A percentile compares a stretch with the other conserved stretches of the same genome.
phyloP scores from a whole-genome alignment of 2,329 filamentous ascomycete species.

The Trichoderma koningii region DNA sequence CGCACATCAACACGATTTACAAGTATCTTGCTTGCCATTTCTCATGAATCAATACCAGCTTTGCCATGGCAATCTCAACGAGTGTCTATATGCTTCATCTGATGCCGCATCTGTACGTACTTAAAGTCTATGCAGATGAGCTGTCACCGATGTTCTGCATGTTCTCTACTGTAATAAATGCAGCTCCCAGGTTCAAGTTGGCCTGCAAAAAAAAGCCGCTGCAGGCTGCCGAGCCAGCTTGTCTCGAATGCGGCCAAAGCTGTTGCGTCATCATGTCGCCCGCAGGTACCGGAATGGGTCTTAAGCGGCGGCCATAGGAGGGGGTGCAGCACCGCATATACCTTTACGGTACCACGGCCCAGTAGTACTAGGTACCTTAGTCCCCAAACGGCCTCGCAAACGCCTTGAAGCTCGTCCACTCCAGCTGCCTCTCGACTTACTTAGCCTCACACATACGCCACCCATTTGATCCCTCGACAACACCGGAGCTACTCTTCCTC shows the following conservation, averaged over 20 bases:
- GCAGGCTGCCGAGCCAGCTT: neutral
- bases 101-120: too few relatives aligned
- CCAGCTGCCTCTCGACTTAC: slow-evolving; percentile 18
- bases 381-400: neutral
- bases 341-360: neutral
- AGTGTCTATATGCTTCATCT: too few relatives aligned
- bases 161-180: neutral
- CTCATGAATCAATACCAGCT: too few relatives aligned
- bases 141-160: too few relatives aligned
- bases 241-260: slow-evolving; percentile 2
- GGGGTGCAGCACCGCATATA: neutral
- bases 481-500: neutral
- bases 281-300: neutral
- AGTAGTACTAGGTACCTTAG: too few relatives aligned
- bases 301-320: neutral
- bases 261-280: slow-evolving; percentile 23
- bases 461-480: neutral
- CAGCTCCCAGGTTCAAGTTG: neutral
- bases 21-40: too few relatives aligned
- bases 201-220: neutral
- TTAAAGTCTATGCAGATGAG: too few relatives aligned
- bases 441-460: slow-evolving; percentile 13
- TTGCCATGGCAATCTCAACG: too few relatives aligned
- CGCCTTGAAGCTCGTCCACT: neutral
- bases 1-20: neutral